These are phyloP conservation scores for Umbellularia californica DNA, from an alignment of 164 flowering plant species.

Conservation along the genomic window DNA sequence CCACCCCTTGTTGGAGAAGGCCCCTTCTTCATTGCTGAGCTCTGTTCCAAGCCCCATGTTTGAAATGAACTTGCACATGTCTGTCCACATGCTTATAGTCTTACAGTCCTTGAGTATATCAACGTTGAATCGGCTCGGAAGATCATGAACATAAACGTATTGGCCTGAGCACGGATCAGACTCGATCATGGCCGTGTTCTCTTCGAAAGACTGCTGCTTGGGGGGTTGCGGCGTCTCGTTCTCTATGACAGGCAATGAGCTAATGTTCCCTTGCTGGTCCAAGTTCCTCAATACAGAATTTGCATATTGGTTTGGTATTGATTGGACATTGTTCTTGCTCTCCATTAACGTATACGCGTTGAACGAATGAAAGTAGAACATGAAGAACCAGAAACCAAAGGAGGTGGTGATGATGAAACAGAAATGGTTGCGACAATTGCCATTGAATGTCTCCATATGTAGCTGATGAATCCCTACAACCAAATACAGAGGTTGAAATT, in stretches of 20 bases:
- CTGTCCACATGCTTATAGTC: slow-evolving; percentile 37
- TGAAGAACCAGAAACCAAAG: not conserved
- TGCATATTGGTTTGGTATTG: not conserved
- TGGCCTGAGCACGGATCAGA: slow-evolving; percentile 44
- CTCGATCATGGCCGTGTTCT: not conserved
- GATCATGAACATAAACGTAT: slow-evolving; percentile 50
- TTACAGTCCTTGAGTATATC: slow-evolving; percentile 55
- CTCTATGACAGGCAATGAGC: too few relatives aligned
- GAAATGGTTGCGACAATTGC: slow-evolving; percentile 1
- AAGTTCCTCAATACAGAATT: not conserved
- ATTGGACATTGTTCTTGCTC: not conserved
- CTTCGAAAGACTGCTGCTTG: not conserved
- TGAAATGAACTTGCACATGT: slow-evolving; percentile 51
- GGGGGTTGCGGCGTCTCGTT: not conserved
- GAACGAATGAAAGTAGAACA: not conserved
- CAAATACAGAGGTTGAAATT: too few relatives aligned
- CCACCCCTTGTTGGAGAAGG: slow-evolving; percentile 51
- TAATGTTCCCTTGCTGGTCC: not conserved
- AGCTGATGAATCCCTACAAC: too few relatives aligned
- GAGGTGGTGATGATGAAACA: not conserved
- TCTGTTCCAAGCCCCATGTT: slow-evolving; percentile 58
- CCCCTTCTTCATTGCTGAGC: slow-evolving; percentile 30
- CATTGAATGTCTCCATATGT: not conserved
- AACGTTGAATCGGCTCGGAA: slow-evolving; percentile 49
- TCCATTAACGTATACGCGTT: not conserved